phyloP scores from a whole-genome alignment of 352 stramenopile genomes.

The Pythium dissotocum region DNA sequence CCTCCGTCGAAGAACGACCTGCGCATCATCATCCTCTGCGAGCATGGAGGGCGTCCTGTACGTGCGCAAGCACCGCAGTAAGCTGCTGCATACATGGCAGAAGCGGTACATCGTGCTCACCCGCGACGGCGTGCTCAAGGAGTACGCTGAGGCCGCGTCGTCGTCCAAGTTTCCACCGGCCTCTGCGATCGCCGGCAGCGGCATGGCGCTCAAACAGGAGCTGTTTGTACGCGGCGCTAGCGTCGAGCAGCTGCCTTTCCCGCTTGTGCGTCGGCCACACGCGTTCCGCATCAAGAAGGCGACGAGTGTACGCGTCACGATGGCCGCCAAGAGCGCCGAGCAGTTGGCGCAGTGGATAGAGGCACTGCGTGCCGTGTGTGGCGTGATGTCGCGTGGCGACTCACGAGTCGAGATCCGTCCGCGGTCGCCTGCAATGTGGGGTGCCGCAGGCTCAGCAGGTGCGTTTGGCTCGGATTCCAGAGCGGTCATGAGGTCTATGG shows the following conservation, averaged over 20 bases:
- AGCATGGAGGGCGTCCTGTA: constrained; percentile 63
- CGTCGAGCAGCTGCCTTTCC: constrained; percentile 53
- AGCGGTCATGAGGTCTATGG: background rate
- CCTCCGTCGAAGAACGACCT: background rate
- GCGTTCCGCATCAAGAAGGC: constrained; percentile 56
- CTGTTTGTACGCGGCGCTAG: constrained; percentile 36
- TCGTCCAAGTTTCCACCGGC: constrained; percentile 6
- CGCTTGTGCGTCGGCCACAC: constrained; percentile 41
- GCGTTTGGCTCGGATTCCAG: constrained; percentile 6
- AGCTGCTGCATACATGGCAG: constrained; percentile 65
- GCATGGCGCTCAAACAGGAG: constrained; percentile 54
- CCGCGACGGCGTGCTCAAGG: constrained; percentile 41
- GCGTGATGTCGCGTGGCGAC: constrained; percentile 6
- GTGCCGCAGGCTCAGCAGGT: background rate
- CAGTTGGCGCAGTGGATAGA: constrained; percentile 51
- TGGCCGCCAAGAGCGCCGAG: constrained; percentile 49
- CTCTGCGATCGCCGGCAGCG: constrained; percentile 31
- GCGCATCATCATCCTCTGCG: background rate
- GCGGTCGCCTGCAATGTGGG: constrained; percentile 18
- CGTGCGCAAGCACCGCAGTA: constrained; percentile 46
- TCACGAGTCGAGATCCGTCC: constrained; percentile 8
- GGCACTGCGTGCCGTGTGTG: constrained; percentile 33
- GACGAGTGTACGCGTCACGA: constrained; percentile 32
- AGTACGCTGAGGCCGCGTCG: constrained; percentile 43
- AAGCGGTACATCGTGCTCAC: constrained; percentile 72